These are phyloP conservation scores for Huntiella moniliformis DNA, from an alignment of 2,329 filamentous ascomycete genomes.

Conservation along the genomic window DNA sequence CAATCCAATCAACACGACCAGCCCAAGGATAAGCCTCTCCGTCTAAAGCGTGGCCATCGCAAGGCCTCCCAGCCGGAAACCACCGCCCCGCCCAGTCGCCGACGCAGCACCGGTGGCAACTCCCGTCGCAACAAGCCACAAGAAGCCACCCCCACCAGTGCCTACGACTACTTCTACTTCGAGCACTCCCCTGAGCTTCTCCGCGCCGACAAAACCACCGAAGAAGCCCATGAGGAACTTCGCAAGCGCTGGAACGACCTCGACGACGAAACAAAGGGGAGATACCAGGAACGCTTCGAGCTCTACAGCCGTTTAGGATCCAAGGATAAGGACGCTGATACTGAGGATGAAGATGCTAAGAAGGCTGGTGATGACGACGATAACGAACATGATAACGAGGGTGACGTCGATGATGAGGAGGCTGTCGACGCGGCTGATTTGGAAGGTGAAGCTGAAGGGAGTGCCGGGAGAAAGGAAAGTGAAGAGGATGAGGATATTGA, in stretches of 20 bases:
- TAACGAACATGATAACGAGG: background rate
- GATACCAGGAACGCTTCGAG: constrained; percentile 27
- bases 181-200: constrained; percentile 29
- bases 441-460: constrained; percentile 4
- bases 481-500: constrained; percentile 8
- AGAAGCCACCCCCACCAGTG: constrained; percentile 17
- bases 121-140: constrained; percentile 11
- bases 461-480: background rate
- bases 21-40: constrained; percentile 62
- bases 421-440: background rate
- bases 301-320: constrained; percentile 16
- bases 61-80: constrained; percentile 28
- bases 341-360: constrained; percentile 13
- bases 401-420: constrained; percentile 6
- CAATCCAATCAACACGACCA: constrained; percentile 18
- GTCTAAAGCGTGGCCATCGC: constrained; percentile 53
- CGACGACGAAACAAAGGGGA: constrained; percentile 28
- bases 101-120: no score
- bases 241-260: constrained; percentile 36
- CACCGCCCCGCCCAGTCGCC: no score
- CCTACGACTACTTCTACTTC: constrained; percentile 36
- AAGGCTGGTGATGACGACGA: constrained; percentile 10
- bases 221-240: constrained; percentile 35
- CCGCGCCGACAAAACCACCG: constrained; percentile 23
- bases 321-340: no score